phyloP scores from a whole-genome alignment of 192 early-diverging fungal genomes.

The Mortierella hygrophila region DNA sequence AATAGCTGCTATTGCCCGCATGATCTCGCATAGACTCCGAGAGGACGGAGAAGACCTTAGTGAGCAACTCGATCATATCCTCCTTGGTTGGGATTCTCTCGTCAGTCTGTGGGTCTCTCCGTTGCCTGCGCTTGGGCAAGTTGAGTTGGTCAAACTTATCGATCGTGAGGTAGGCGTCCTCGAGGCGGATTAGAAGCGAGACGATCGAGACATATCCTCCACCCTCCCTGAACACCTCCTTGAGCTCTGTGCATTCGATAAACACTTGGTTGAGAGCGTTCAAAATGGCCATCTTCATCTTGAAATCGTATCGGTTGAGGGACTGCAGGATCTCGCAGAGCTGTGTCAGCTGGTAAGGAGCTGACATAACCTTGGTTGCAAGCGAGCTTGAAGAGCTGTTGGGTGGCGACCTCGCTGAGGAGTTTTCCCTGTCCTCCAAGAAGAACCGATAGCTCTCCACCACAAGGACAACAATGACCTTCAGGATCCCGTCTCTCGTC shows the following conservation, averaged over 20 bases:
- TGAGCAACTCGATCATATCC: conserved; percentile 57
- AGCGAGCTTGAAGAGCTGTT: conserved; percentile 17
- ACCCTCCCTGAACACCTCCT: conserved; percentile 67
- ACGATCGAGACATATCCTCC: conserved; percentile 74
- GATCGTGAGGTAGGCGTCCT: conserved; percentile 58
- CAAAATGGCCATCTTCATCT: conserved; percentile 69
- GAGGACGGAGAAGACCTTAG: conserved; percentile 62
- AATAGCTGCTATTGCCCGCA: conserved; percentile 61
- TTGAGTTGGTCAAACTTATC: conserved; percentile 28
- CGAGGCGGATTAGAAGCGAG: conserved; percentile 68
- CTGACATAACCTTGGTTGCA: conserved; percentile 31
- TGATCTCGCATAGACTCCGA: conserved; percentile 67
- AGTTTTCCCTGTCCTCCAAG: conserved; percentile 40
- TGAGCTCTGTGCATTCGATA: conserved; percentile 58
- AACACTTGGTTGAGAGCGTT: conserved; percentile 65
- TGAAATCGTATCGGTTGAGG: conserved; percentile 64
- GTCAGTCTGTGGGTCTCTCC: conserved; percentile 33
- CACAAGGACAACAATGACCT: conserved; percentile 63
- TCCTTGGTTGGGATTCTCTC: conserved; percentile 49
- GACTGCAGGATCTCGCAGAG: conserved; percentile 72
- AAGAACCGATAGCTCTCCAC: conserved; percentile 57
- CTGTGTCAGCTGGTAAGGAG: conserved; percentile 64
- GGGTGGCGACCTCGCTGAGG: conserved; percentile 18
- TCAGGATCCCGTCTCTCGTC: conserved; percentile 63
- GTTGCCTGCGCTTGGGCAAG: conserved; percentile 28